Evolutionary conservation across 176 grass and related monocot genomes (phyloP), one percentile per base, ranked within the genome.

Genomic region (Rhynchospora pubera): DNA sequence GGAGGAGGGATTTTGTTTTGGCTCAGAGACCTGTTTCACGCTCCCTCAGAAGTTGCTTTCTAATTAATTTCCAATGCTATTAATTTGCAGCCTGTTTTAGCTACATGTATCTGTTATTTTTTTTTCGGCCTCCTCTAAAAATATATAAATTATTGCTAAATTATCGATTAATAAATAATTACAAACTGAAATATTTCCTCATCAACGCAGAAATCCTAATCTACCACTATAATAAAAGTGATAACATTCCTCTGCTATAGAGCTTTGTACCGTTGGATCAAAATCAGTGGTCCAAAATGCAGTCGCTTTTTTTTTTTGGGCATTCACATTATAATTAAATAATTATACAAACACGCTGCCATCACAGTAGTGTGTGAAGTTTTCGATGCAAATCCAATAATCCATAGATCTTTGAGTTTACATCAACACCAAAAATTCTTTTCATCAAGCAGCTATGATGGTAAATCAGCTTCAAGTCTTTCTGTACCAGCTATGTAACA

Each of bases 1-100:
- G 84, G 86, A 83, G 89, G 87, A 94, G 89, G 95, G 81, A 62
- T 82, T 82, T 82, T 82, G 84, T 94, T 98, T 97, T 97, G 88
- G 75, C 28, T 15, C 44, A 19, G 90, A 72, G 95, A 86, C 65
- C 87, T 73, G 32, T 19, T 43, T 78, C 52, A 26, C 93, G 44
- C 89, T 58, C 44, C 87, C 87, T 65, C 39, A 26, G 24, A 57
- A 82, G 59, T 51, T 56, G 73, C 62, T 80, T 46, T 9, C 51
- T 71, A 71, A 70, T 83, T 84, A 48, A 76, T 46, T 75, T 84
- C 42, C 75, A 62, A 84, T 55, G 65, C 77, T 65, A 53, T 82
- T 82, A 82, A 28, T 47, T 66, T 28, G 6, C 22, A 66, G 24
- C 44, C 22, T 82, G 48, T 16, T 82, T 65, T 52, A 61, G 9